Conservation (phyloP, 208 protist species). For the Acanthamoeba triangularis region DNA sequence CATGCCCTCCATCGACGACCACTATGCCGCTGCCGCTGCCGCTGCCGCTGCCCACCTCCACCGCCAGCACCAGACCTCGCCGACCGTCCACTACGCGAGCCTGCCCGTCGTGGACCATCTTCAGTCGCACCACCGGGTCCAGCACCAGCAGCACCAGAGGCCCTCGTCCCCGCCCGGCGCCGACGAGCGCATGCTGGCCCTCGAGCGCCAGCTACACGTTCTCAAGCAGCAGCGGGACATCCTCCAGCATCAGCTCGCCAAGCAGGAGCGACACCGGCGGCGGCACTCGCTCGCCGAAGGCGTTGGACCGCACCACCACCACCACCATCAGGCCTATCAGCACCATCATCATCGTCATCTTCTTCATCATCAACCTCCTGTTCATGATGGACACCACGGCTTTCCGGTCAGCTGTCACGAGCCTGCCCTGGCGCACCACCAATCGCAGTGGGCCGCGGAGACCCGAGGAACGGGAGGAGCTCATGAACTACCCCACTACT, state of each 20-base stretch:
- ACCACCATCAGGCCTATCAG: background rate
- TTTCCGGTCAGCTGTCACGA: background rate
- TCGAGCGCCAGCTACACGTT: background rate
- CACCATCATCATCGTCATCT: background rate
- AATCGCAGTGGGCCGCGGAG: background rate
- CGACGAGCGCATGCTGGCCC: background rate
- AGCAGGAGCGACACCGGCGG: background rate
- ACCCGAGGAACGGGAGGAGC: background rate
- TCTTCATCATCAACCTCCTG: background rate
- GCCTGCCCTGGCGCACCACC: background rate
- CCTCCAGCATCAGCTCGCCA: background rate
- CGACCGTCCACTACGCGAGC: too few species aligned
- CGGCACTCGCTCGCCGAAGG: background rate
- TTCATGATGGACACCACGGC: background rate
- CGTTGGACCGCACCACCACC: background rate
- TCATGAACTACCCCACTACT: background rate
- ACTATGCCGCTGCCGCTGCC: background rate
- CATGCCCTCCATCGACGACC: background rate
- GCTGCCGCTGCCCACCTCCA: background rate
- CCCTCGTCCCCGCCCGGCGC: background rate
- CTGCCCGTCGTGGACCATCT: background rate
- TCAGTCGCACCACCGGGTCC: background rate
- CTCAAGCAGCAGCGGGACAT: slow-evolving; percentile 1
- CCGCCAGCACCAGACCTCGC: too few species aligned
- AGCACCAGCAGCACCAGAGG: background rate